Base-by-base conservation (phyloP, 805 yeast species). In the Candida odintsovae region DNA sequence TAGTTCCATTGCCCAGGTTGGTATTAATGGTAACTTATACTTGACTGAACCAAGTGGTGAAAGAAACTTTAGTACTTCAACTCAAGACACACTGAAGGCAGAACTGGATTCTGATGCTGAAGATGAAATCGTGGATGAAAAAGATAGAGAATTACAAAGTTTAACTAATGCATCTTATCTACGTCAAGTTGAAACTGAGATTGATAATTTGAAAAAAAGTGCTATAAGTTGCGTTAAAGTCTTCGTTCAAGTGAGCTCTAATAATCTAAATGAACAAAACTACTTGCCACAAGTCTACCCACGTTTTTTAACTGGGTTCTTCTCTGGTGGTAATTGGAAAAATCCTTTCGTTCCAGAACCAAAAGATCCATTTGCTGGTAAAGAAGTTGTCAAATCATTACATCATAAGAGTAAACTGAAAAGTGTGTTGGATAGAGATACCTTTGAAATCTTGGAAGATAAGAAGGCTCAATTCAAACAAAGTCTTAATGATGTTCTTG, bases 251-350 rank as follows among this genome's bases (percentile, higher is more conserved):
- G 44, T 56, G 57, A 40, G 66, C 42, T 49, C 58, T 36, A 48
- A 52, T 56, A 48, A 67, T 62, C 51, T 56, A 51, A 44, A 50
- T 60, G 48, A 57, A 53, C 55, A 59, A 53, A 41, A 46, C 44
- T n/a, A 53, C 48, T 36, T 63, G 48, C 94, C 92, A 0, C 84
- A 83, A 58, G 66, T 82, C 2, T 78, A 81, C 52, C 90, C 94
- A 9, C 70, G 94, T 49, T 82, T 85, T 55, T 64, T 86, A 18
- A 71, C 75, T 38, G 80, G 80, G 25, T 78, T 76, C 45, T 85
- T 81, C 60, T 81, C 81, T 54, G 92, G 90, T 16, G 92, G 90
- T n/a, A 81, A 82, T 50, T 85, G 90, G 83, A 75, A 78, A 41
- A 84, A 83, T 55, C 87, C 86, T 22, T 82, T 83, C 53, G 76